These are phyloP conservation scores for Panaeolus papilionaceus DNA, from an alignment of 768 basidiomycete genomes.

Conservation along the genomic window DNA sequence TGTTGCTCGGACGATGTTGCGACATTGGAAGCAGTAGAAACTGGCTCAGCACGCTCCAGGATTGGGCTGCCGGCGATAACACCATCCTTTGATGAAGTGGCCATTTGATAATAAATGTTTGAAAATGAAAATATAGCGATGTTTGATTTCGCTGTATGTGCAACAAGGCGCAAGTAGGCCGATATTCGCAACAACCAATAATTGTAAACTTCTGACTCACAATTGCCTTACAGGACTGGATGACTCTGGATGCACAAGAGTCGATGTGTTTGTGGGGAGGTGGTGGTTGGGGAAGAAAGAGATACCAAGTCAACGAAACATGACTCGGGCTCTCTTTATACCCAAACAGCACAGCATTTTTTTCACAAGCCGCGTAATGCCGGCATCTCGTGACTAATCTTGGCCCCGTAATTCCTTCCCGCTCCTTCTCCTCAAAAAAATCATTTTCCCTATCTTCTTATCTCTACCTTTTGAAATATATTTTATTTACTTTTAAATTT, in stretches of 20 bases:
- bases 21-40: slow-evolving; percentile 28
- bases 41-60: slow-evolving; percentile 28
- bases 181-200: slow-evolving; percentile 27
- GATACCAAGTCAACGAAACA: slow-evolving; percentile 18
- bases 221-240: slow-evolving; percentile 31
- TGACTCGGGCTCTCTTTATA: slow-evolving; percentile 37
- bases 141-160: slow-evolving; percentile 25
- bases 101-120: slow-evolving; percentile 27
- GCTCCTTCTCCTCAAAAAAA: slow-evolving; percentile 16
- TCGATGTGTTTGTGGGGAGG: slow-evolving; percentile 18
- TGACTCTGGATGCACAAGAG: slow-evolving; percentile 28
- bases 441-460: not conserved
- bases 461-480: not conserved
- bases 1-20: slow-evolving; percentile 22
- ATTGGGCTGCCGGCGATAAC: slow-evolving; percentile 28
- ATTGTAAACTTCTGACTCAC: slow-evolving; percentile 41
- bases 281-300: slow-evolving; percentile 29
- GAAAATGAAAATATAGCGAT: slow-evolving; percentile 21
- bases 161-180: slow-evolving; percentile 35
- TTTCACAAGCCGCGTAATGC: slow-evolving; percentile 21
- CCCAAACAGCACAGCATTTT: slow-evolving; percentile 31
- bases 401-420: slow-evolving; percentile 20
- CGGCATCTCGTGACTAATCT: slow-evolving; percentile 11
- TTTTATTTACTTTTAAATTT: not conserved
- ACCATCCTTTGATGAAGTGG: slow-evolving; percentile 27